Conservation (phyloP, 1,139 yeast species). For the Suhomyces bokatorum region DNA sequence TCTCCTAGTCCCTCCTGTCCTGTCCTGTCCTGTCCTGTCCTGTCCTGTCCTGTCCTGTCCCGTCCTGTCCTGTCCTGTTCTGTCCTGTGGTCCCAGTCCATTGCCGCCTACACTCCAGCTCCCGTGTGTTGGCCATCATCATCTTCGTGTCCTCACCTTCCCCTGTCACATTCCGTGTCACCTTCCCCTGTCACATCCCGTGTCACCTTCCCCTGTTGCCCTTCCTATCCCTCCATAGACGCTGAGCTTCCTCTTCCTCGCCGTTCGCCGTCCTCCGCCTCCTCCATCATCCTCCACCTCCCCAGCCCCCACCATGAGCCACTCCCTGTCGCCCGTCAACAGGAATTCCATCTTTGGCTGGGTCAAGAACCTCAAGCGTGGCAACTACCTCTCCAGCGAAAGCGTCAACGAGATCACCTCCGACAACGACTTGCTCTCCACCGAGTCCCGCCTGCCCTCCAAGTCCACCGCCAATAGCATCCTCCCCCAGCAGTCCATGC, state of each 20-base stretch:
- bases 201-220: too few species aligned
- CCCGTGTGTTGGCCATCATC: too few species aligned
- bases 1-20: too few species aligned
- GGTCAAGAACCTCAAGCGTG: conserved; percentile 48
- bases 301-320: conserved; percentile 32
- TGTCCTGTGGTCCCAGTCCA: too few species aligned
- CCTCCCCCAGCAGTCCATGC: conserved; percentile 13
- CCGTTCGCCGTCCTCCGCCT: not conserved
- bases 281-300: not conserved
- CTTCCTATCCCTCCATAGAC: too few species aligned
- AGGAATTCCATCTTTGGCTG: conserved; percentile 48
- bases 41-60: too few species aligned
- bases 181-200: too few species aligned
- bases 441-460: conserved; percentile 29
- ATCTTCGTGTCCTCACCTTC: too few species aligned
- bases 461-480: conserved; percentile 17
- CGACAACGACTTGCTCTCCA: conserved; percentile 28
- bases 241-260: not conserved
- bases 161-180: too few species aligned
- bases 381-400: conserved; percentile 41
- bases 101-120: too few species aligned
- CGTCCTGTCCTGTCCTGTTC: too few species aligned
- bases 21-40: too few species aligned
- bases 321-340: conserved; percentile 43
- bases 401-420: conserved; percentile 42